Base-by-base conservation (phyloP, 805 yeast species). In the Candida awuae region DNA sequence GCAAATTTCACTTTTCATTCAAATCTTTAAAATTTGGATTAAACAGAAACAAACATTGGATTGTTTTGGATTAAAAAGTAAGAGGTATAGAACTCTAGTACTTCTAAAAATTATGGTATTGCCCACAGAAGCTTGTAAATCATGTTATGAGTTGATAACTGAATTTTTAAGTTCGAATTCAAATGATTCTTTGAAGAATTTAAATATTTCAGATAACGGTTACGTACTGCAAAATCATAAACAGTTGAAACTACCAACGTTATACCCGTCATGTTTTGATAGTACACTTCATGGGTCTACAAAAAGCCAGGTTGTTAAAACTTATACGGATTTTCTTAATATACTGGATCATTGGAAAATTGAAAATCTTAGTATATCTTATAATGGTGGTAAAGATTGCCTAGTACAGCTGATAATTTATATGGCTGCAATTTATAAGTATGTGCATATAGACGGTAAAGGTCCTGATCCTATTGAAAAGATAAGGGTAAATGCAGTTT, bases 371-470 rank as follows among this genome's bases (percentile, higher is more conserved):
- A 81, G 97, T 0, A 67, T 92, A 12, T 83, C 95, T 2, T 92
- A 82, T 59, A 92, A 92, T 56, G 98, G 98, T 9, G 98, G 98
- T 2, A 92, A 92, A 55, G 98, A 92, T 62, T 92, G 97, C 52
- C 73, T 88, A 34, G 97, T 88, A 23, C 77, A 90, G 81, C 68
- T 92, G 39, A 65, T 86, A 13, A 54, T 92, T 5, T 75, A 84
- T 38, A 61, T 88, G 37, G 80, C 92, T 2, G 75, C 73, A 31
- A 48, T 60, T 12, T 56, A 57, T 37, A 53, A 44, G 29, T 35
- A 49, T 28, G 22, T 46, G 29, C 26, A 45, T 17, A 36, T 45
- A 3, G 43, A 48, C 18, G 30, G 44, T 15, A 52, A 32, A 17
- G 17, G 20, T 12, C 10, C 25, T 4, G n/a, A 10, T 8, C 12